Evolutionary conservation across 352 stramenopile species (phyloP), one percentile per base, ranked within the genome.

Genomic region (Phytophthora rubi): DNA sequence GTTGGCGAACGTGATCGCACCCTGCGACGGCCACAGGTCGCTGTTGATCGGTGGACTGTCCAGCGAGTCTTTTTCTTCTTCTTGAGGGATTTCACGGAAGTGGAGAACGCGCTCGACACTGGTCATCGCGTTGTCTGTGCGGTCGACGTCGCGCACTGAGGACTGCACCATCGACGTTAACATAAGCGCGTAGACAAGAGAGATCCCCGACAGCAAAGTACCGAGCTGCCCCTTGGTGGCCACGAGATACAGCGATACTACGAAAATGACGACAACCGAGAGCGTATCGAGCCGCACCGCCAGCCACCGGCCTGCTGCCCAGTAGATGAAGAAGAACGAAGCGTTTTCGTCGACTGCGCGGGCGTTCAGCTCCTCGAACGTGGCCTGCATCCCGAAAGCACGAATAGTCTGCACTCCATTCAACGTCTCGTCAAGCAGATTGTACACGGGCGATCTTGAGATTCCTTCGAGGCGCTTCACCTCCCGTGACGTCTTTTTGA

Each of bases 391-490:
- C n/a, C 62, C 60, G 53, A 73, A 73, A 21, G 59, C 65, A 9
- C 65, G 65, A 42, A 68, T 98, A 4, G 91, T 98, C 2, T 91
- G 64, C 9, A 99, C 80, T 5, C 97, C 97, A 61, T 88, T 88
- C 8, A 99, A 70, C 18, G 85, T 98, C 79, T 99, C 95, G 12
- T 80, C 81, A n/a, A 99, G 85, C 42, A 98, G 77, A 8, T 90
- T 89, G 80, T 98, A 99, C n/a, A 99, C 86, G 12, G 97, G 97
- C n/a, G 89, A 79, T 16, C 80, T 68, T 3, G 70, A 83, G 68
- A 98, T 79, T 8, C 89, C 89, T 67, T 99, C 97, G 18, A 99
- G 83, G 9, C 97, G 85, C 81, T 99, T 98, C 13, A 99, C 73
- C 64, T 98, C 96, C 15, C 80, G 68, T 59, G 86, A 82, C 3